Percentiles rank a stretch among this genome's conserved stretches.
phyloP scores from a whole-genome alignment of 768 basidiomycete species.

The Chalciporus piperatus region DNA sequence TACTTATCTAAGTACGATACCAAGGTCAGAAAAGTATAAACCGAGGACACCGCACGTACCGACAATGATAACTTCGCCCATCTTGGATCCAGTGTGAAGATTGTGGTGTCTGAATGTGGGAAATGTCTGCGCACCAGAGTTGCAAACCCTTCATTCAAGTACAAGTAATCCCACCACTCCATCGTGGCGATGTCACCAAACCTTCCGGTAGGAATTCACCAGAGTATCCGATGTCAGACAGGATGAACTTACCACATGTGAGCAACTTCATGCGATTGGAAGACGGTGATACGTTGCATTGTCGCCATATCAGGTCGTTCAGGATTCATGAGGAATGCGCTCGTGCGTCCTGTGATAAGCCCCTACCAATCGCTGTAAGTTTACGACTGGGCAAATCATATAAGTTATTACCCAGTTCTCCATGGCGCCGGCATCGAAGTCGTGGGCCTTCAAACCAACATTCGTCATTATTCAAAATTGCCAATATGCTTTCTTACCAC shows the following conservation, averaged over 20 bases:
- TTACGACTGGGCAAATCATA: background rate
- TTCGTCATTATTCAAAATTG: background rate
- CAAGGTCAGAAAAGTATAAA: constrained; percentile 8
- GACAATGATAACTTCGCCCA: constrained; percentile 86
- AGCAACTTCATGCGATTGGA: constrained; percentile 84
- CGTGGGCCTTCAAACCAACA: constrained; percentile 51
- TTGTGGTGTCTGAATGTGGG: background rate
- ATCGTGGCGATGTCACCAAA: constrained; percentile 94
- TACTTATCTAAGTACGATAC: constrained; percentile 47
- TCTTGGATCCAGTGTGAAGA: constrained; percentile 36
- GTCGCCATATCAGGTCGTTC: constrained; percentile 66
- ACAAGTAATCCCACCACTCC: constrained; percentile 89
- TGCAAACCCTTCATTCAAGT: constrained; percentile 87
- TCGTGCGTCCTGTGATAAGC: constrained; percentile 86
- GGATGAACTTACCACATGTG: constrained; percentile 63
- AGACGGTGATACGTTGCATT: constrained; percentile 75
- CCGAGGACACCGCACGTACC: constrained; percentile 40
- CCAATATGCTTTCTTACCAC: constrained; percentile 47
- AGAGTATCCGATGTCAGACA: background rate
- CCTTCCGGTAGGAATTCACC: constrained; percentile 36
- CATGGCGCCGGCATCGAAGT: constrained; percentile 92
- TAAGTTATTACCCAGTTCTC: constrained; percentile 70
- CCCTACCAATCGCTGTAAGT: constrained; percentile 42
- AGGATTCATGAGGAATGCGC: constrained; percentile 77
- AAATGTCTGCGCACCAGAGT: constrained; percentile 55